phyloP scores from a whole-genome alignment of 352 stramenopile genomes.

The Phytophthora melonis region DNA sequence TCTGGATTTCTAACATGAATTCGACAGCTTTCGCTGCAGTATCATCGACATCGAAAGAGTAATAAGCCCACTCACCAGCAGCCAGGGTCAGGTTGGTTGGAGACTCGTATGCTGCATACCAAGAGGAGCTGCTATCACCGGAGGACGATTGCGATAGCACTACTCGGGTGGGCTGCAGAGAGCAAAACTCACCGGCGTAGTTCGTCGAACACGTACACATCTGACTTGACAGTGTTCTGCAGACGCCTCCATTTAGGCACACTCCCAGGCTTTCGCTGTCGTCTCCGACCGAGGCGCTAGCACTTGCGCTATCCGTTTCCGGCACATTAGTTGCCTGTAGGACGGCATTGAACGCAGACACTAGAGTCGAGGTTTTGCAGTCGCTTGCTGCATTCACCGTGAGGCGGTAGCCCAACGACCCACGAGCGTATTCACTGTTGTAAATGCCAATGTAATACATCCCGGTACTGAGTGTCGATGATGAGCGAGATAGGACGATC shows the following conservation, averaged over 20 bases:
- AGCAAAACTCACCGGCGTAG: conserved; percentile 56
- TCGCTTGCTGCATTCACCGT: conserved; percentile 60
- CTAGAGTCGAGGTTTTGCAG: conserved; percentile 41
- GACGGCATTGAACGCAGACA: conserved; percentile 23
- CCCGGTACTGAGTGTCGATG: conserved; percentile 72
- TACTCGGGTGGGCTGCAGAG: conserved; percentile 33
- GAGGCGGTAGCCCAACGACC: conserved; percentile 56
- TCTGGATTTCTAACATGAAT: conserved; percentile 58
- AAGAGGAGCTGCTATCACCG: conserved; percentile 7
- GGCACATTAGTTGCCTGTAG: conserved; percentile 18
- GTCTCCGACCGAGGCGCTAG: conserved; percentile 7
- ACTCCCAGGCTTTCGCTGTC: conserved; percentile 36
- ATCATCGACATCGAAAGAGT: conserved; percentile 71
- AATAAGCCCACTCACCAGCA: conserved; percentile 69
- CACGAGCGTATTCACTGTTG: conserved; percentile 75
- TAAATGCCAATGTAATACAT: conserved; percentile 82
- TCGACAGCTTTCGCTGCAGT: conserved; percentile 49
- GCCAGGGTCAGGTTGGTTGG: conserved; percentile 36
- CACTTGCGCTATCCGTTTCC: conserved; percentile 5
- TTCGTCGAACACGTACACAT: conserved; percentile 57
- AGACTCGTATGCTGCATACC: conserved; percentile 42
- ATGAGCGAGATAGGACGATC: conserved; percentile 62
- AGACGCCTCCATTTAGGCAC: conserved; percentile 58
- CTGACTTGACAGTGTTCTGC: conserved; percentile 55
- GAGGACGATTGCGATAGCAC: conserved; percentile 18